Conservation (phyloP, 148 eudicot species). For the Limonium bicolor region DNA sequence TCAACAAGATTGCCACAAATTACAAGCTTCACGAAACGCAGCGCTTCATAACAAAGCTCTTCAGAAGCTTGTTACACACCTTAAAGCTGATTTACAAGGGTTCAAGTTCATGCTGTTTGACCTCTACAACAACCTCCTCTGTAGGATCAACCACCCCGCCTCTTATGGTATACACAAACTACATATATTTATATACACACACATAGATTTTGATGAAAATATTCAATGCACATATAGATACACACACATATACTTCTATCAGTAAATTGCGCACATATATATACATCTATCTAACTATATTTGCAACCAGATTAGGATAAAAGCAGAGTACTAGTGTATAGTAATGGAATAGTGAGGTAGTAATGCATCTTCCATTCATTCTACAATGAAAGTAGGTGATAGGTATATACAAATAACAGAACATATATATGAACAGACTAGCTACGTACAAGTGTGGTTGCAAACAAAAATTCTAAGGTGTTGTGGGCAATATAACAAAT, state of each 20-base stretch:
- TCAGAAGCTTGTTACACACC: constrained; percentile 2
- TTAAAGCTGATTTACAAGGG: constrained; percentile 13
- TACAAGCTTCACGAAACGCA: constrained; percentile 7
- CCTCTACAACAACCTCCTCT: constrained; percentile 4
- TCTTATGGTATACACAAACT: constrained; percentile 17
- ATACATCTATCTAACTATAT: not conserved
- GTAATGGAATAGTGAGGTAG: not conserved
- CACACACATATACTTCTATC: not conserved
- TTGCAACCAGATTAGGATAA: not conserved
- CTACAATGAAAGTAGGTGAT: too few species aligned
- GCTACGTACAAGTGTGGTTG: too few species aligned
- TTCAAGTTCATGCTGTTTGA: constrained; percentile 23
- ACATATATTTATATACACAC: not conserved
- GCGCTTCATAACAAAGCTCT: constrained; percentile 17
- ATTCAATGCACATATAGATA: too few species aligned
- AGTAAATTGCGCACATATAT: not conserved
- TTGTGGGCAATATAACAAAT: too few species aligned
- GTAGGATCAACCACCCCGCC: constrained; percentile 12
- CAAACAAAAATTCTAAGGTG: too few species aligned
- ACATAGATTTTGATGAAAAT: too few species aligned
- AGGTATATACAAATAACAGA: too few species aligned
- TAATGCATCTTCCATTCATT: not conserved
- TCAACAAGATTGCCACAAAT: constrained; percentile 6
- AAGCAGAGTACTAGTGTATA: too few species aligned
- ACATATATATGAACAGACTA: too few species aligned